A percentile compares a stretch with the other conserved stretches of the same genome.
phyloP scores from a whole-genome alignment of 257 asterid species.

The Solanum piurae region DNA sequence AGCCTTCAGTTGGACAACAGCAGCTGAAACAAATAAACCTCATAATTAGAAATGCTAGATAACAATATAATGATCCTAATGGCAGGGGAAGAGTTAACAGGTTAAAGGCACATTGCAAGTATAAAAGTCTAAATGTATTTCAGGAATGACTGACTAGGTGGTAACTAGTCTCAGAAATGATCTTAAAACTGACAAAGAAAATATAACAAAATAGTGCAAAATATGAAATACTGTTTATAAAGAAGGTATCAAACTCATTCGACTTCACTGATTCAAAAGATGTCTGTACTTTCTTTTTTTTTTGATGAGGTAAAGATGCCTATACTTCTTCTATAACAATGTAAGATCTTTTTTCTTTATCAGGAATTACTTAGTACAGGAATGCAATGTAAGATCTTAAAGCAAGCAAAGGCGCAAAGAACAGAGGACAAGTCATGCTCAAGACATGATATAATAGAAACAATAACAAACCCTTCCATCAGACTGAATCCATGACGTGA shows the following conservation, averaged over 20 bases:
- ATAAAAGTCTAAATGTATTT: neutral
- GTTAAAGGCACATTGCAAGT: neutral
- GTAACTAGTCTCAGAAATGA: neutral
- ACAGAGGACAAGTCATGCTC: neutral
- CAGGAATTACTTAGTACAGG: neutral
- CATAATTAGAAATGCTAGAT: neutral
- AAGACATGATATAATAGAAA: neutral
- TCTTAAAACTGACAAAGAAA: neutral
- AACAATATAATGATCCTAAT: neutral
- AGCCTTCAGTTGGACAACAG: constrained; percentile 85
- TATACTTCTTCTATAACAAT: neutral
- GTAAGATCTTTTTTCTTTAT: neutral
- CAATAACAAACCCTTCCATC: neutral
- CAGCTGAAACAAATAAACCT: constrained; percentile 43
- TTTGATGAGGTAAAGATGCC: neutral
- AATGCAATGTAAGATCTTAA: neutral
- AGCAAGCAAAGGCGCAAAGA: neutral
- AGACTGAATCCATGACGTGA: neutral
- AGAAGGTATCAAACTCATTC: neutral
- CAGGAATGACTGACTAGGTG: neutral
- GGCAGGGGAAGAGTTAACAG: neutral
- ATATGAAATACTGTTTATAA: neutral
- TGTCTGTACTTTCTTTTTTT: neutral
- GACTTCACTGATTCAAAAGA: neutral
- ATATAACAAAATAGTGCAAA: neutral